phyloP scores from a whole-genome alignment of 495 filamentous ascomycete species.

The Oidiodendron maius region DNA sequence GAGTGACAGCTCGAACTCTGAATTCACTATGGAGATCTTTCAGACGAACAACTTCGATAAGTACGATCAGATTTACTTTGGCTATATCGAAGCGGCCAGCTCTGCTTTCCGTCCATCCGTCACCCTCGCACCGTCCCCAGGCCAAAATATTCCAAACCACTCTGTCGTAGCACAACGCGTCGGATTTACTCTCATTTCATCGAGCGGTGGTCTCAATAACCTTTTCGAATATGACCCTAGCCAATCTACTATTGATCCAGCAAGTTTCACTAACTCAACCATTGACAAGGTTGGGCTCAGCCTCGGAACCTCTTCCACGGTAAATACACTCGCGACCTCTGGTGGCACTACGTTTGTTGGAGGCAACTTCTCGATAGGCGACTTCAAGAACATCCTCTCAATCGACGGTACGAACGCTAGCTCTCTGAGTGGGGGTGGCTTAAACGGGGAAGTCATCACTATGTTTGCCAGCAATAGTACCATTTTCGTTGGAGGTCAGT shows the following conservation, averaged over 20 bases:
- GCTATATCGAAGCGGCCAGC: constrained; percentile 70
- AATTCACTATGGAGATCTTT: constrained; percentile 40
- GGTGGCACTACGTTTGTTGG: constrained; percentile 65
- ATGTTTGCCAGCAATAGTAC: constrained; percentile 56
- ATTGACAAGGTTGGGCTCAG: constrained; percentile 67
- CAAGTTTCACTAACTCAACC: constrained; percentile 61
- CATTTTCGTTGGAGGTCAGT: constrained; percentile 82
- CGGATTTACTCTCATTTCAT: constrained; percentile 64
- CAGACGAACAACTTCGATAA: constrained; percentile 95
- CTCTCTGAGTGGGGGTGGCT: constrained; percentile 59
- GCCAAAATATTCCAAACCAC: constrained; percentile 53
- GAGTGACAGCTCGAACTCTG: constrained; percentile 31
- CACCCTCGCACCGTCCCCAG: constrained; percentile 63
- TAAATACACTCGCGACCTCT: constrained; percentile 56
- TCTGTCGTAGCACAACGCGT: constrained; percentile 83
- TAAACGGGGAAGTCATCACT: constrained; percentile 74
- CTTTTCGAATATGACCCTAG: constrained; percentile 84
- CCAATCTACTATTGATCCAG: constrained; percentile 46
- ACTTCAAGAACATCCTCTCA: constrained; percentile 67
- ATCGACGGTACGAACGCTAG: constrained; percentile 57
- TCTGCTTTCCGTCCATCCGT: constrained; percentile 73
- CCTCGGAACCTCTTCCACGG: constrained; percentile 56
- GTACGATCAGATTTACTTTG: constrained; percentile 84
- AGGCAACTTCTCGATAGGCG: constrained; percentile 72
- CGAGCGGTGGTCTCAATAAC: constrained; percentile 74